Conservation (phyloP, 2,329 filamentous ascomycete species). For the Blumeriella jaapii region DNA sequence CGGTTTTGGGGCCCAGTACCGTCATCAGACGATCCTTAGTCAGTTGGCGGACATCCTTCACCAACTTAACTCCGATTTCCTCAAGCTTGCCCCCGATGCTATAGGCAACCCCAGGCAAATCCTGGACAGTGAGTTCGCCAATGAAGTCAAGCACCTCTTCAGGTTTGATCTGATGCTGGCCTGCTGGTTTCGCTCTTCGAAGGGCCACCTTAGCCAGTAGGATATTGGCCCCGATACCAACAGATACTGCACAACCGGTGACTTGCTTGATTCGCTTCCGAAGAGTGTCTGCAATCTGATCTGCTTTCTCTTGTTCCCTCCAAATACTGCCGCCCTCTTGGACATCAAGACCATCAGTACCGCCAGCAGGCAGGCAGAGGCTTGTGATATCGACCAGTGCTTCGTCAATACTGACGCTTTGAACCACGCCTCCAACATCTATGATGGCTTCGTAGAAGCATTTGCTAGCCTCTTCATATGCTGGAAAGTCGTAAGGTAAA, state of each 20-base stretch:
- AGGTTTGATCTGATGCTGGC: constrained; percentile 78
- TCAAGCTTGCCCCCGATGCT: constrained; percentile 82
- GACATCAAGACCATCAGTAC: constrained; percentile 52
- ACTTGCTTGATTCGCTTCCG: constrained; percentile 58
- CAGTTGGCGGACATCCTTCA: constrained; percentile 70
- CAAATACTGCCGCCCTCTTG: constrained; percentile 59
- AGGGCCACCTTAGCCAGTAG: constrained; percentile 84
- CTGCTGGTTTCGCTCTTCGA: constrained; percentile 85
- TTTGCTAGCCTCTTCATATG: constrained; percentile 83
- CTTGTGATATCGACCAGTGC: constrained; percentile 75
- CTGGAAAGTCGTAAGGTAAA: constrained; percentile 89
- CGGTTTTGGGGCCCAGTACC: constrained; percentile 79
- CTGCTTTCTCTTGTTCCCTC: constrained; percentile 68
- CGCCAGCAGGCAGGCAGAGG: constrained; percentile 52
- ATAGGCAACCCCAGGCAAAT: constrained; percentile 83
- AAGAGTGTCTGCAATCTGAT: constrained; percentile 56
- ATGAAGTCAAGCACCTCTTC: constrained; percentile 70
- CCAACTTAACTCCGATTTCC: constrained; percentile 69
- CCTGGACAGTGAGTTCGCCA: constrained; percentile 63
- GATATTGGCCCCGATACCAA: constrained; percentile 87
- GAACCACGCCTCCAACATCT: constrained; percentile 67
- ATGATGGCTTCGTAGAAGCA: constrained; percentile 81
- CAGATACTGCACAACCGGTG: constrained; percentile 79
- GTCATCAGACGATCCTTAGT: constrained; percentile 65
- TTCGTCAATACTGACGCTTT: constrained; percentile 96